Percentiles rank a stretch among this genome's conserved stretches.
These are phyloP conservation scores for Penicillium sp. DNA, from an alignment of 2,329 filamentous ascomycete species.

Conservation along the genomic window DNA sequence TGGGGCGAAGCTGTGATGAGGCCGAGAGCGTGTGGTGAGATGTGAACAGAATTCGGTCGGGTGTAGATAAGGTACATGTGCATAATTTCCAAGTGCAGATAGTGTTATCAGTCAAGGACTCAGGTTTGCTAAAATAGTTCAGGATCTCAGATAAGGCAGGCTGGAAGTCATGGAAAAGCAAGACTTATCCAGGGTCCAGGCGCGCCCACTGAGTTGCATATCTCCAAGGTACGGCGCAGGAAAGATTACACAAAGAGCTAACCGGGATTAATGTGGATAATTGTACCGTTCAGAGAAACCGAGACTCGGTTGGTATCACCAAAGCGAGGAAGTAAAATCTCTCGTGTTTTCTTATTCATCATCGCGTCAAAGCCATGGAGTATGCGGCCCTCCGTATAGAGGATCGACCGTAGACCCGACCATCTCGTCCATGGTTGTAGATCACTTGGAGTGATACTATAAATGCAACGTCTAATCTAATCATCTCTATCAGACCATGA, in stretches of 20 bases:
- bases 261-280: background rate
- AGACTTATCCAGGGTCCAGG: background rate
- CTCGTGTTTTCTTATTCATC: background rate
- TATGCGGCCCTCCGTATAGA: background rate
- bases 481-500: background rate
- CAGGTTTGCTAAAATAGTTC: background rate
- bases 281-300: background rate
- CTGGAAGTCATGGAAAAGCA: background rate
- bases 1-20: conserved; percentile 33
- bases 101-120: background rate
- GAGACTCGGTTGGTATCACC: background rate
- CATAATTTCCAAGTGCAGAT: background rate
- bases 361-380: background rate
- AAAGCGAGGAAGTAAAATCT: background rate
- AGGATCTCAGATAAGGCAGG: background rate
- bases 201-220: background rate
- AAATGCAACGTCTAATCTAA: conserved; percentile 1
- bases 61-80: background rate
- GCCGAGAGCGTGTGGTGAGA: too few relatives aligned
- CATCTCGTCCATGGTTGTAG: background rate
- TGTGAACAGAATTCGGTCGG: too few relatives aligned
- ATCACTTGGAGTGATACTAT: background rate
- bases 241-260: background rate
- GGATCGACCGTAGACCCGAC: background rate
- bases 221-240: background rate